These are phyloP conservation scores for Funneliformis mosseae DNA, from an alignment of 192 early-diverging fungal genomes.

Conservation along the genomic window DNA sequence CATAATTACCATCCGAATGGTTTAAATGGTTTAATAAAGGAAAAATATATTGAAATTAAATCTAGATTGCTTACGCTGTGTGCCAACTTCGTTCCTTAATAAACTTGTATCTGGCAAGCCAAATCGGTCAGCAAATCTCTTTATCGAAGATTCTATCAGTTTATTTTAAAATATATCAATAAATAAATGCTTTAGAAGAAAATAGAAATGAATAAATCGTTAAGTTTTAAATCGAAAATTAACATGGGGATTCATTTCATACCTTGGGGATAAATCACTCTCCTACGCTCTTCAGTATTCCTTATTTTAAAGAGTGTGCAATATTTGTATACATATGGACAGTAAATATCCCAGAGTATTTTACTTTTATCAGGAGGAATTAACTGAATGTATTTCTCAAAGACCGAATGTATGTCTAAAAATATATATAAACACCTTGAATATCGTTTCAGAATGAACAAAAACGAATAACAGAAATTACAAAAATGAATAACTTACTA, in stretches of 20 bases:
- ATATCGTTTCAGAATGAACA: neutral
- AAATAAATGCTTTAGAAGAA: neutral
- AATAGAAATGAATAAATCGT: neutral
- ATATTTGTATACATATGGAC: neutral
- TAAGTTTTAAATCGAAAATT: neutral
- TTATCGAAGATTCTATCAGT: neutral
- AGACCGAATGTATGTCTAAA: neutral
- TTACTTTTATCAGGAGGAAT: neutral
- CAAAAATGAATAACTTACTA: neutral
- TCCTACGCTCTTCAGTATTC: neutral
- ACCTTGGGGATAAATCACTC: neutral
- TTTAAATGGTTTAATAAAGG: too few species aligned
- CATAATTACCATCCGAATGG: too few species aligned
- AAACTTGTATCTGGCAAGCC: neutral
- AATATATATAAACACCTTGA: neutral
- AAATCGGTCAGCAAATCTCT: neutral
- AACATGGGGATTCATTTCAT: neutral
- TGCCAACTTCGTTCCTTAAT: neutral
- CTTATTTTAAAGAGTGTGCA: neutral
- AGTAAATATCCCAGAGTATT: neutral
- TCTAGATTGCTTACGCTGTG: neutral
- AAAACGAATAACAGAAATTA: neutral
- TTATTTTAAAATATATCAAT: too few species aligned
- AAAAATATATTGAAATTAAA: too few species aligned
- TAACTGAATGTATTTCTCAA: neutral